A percentile compares a stretch with the other conserved stretches of the same genome.
Conservation (phyloP, 805 yeast species). For the Kockiozyma suomiensis region DNA sequence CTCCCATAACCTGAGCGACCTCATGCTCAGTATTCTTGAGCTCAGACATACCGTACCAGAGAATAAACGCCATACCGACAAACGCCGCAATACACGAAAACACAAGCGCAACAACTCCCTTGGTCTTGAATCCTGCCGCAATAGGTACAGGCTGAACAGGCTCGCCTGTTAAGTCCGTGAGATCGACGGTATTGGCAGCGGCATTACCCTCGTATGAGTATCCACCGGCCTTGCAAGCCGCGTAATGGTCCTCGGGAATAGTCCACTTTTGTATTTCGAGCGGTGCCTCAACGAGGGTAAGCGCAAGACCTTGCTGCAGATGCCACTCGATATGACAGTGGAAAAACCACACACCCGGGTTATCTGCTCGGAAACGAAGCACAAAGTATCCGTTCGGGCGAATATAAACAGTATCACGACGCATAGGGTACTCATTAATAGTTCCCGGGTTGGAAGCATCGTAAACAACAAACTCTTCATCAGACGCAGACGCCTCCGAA, state of each 20-base stretch:
- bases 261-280: slow-evolving; percentile 57
- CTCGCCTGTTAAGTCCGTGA: slow-evolving; percentile 70
- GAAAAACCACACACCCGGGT: slow-evolving; percentile 99
- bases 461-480: slow-evolving; percentile 57
- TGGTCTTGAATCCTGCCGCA: slow-evolving; percentile 90
- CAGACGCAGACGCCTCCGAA: slow-evolving; percentile 60
- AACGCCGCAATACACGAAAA: slow-evolving; percentile 87
- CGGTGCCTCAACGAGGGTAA: slow-evolving; percentile 84
- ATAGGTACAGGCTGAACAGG: slow-evolving; percentile 62
- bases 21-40: slow-evolving; percentile 66
- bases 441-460: slow-evolving; percentile 54
- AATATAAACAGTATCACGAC: slow-evolving; percentile 79
- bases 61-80: slow-evolving; percentile 75
- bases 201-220: slow-evolving; percentile 75
- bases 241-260: slow-evolving; percentile 61
- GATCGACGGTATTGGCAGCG: slow-evolving; percentile 72
- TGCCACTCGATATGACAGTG: slow-evolving; percentile 99
- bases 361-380: slow-evolving; percentile 83
- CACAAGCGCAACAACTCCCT: slow-evolving; percentile 91
- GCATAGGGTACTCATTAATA: slow-evolving; percentile 76
- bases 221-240: slow-evolving; percentile 58
- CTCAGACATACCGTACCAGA: slow-evolving; percentile 85
- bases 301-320: slow-evolving; percentile 88
- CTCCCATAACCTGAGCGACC: slow-evolving; percentile 51
- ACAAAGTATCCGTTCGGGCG: slow-evolving; percentile 85